Conservation (phyloP, 371 early-diverging fungal species). For the Rhizopus sp. region DNA sequence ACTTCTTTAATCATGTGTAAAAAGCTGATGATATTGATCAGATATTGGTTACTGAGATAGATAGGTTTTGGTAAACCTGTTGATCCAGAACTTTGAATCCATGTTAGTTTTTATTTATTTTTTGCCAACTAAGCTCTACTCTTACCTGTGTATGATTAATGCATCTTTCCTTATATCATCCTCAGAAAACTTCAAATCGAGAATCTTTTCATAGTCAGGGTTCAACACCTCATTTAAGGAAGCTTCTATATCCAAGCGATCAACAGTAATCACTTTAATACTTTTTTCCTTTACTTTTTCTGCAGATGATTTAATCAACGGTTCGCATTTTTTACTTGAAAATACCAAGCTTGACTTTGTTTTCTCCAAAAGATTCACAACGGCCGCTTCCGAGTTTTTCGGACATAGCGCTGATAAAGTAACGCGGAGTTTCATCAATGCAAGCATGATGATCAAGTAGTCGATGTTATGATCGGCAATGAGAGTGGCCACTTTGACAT, state of each 20-base stretch:
- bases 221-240: conserved; percentile 7
- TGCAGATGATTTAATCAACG: conserved; percentile 8
- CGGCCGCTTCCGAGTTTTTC: conserved; percentile 36
- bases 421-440: conserved; percentile 26
- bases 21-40: conserved; percentile 3
- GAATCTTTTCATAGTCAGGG: neutral
- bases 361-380: conserved; percentile 26
- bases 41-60: conserved; percentile 20
- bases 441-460: conserved; percentile 25
- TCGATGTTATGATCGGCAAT: conserved; percentile 28
- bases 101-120: neutral
- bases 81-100: conserved; percentile 17
- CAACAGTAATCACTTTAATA: neutral
- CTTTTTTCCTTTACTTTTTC: neutral
- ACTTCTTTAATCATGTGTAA: conserved; percentile 3
- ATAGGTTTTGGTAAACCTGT: conserved; percentile 31
- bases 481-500: conserved; percentile 9
- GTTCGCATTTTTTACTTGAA: conserved; percentile 21
- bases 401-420: conserved; percentile 29
- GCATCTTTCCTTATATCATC: conserved; percentile 15
- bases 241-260: conserved; percentile 16
- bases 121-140: neutral
- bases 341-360: conserved; percentile 20
- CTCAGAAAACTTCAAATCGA: conserved; percentile 11
- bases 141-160: conserved; percentile 22